Conservation (phyloP, 2,329 filamentous ascomycete genomes). For the Orbilia javanica region DNA sequence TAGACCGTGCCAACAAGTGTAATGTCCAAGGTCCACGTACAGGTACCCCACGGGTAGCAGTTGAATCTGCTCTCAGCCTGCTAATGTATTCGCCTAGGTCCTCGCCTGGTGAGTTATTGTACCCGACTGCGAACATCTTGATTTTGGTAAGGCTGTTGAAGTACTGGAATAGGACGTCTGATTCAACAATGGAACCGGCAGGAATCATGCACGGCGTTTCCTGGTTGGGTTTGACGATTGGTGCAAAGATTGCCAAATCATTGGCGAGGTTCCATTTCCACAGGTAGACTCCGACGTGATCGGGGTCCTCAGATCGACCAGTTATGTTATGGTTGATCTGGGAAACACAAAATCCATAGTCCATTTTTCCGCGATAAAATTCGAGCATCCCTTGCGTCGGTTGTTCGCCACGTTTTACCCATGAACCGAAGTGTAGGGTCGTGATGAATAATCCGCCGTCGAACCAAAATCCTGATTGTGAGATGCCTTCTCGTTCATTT, state of each 20-base stretch:
- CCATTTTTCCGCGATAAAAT: neutral
- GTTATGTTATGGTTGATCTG: neutral
- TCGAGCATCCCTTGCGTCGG: neutral
- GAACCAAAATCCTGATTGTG: constrained; percentile 14
- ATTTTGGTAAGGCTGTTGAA: neutral
- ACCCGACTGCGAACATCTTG: neutral
- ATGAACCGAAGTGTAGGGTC: neutral
- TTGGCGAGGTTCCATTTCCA: constrained; percentile 4
- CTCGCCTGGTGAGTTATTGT: neutral
- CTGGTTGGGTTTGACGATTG: neutral
- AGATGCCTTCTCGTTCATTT: neutral
- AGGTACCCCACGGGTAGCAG: neutral
- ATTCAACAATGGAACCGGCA: neutral
- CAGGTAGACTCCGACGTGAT: neutral
- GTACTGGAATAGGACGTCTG: neutral
- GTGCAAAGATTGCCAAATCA: neutral
- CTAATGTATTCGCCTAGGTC: neutral
- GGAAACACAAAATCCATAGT: neutral
- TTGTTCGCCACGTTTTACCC: neutral
- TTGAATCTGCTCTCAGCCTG: neutral
- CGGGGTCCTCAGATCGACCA: neutral
- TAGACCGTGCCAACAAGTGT: neutral
- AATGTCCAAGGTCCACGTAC: neutral
- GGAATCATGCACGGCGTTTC: neutral
- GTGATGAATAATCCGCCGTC: neutral